A percentile compares a stretch with the other conserved stretches of the same genome.
Evolutionary conservation across 148 eudicot species (phyloP).

Genomic region (Amaranthus palmeri): DNA sequence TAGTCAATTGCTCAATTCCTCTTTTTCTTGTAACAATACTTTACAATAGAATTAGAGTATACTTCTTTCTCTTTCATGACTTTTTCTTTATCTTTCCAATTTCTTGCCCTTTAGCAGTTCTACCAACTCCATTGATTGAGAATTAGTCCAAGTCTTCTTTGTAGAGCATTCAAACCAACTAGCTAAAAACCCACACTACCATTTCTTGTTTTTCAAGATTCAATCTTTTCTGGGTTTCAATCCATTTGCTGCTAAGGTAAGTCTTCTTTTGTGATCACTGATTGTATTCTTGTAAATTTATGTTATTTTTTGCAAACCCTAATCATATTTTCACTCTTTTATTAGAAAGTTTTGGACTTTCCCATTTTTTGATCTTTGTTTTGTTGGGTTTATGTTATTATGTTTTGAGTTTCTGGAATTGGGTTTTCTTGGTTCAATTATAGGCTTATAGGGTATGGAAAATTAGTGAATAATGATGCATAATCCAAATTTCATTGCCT

Average conservation of each 20-base stretch:
- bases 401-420: background rate
- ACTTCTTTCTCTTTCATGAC: background rate
- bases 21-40: background rate
- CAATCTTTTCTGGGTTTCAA: background rate
- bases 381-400: background rate
- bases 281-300: background rate
- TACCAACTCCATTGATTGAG: conserved; percentile 9
- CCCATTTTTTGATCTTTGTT: background rate
- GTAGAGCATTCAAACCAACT: background rate
- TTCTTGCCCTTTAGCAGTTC: background rate
- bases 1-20: background rate
- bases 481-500: background rate
- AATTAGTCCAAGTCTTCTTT: conserved; percentile 8
- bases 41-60: background rate
- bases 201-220: background rate
- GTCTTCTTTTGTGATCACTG: background rate
- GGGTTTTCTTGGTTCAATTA: background rate
- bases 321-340: background rate
- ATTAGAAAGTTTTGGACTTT: background rate
- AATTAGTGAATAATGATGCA: background rate
- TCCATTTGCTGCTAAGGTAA: background rate
- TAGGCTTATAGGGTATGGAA: background rate
- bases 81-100: background rate
- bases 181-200: background rate
- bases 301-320: conserved; percentile 6